Conservation (phyloP, 73 alveolate species). For the Loxodes magnus region DNA sequence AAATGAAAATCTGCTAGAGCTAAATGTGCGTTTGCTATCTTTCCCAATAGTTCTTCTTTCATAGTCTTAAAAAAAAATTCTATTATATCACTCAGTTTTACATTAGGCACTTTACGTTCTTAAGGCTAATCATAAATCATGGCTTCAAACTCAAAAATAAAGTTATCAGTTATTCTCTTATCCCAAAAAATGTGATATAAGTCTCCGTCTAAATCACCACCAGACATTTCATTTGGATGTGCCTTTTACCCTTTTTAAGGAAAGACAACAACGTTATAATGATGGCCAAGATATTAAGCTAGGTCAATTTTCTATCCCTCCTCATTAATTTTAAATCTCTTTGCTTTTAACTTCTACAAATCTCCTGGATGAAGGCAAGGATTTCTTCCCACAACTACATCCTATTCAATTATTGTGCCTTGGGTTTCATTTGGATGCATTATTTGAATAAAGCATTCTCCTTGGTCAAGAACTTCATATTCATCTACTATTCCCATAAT, state of each 20-base stretch:
- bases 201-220: slow-evolving; percentile 89
- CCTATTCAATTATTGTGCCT: slow-evolving; percentile 20
- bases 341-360: slow-evolving; percentile 49
- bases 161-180: slow-evolving; percentile 13
- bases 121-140: slow-evolving; percentile 9
- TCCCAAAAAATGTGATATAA: slow-evolving; percentile 62
- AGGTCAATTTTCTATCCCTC: no score
- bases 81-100: slow-evolving; percentile 19
- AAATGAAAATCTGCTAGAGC: slow-evolving; percentile 47
- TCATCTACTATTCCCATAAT: slow-evolving; percentile 76
- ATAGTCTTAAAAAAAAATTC: slow-evolving; percentile 35
- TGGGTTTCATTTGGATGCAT: slow-evolving; percentile 10
- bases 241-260: slow-evolving; percentile 62
- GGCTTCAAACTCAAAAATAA: slow-evolving; percentile 1
- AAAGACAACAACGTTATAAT: slow-evolving; percentile 63
- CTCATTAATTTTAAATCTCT: no score
- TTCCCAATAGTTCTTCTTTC: slow-evolving; percentile 43
- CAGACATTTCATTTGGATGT: slow-evolving; percentile 47
- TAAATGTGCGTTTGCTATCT: slow-evolving; percentile 43
- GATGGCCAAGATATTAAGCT: slow-evolving; percentile 38
- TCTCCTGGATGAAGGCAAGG: slow-evolving; percentile 90
- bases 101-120: slow-evolving; percentile 24
- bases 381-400: slow-evolving; percentile 54
- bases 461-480: slow-evolving; percentile 34
- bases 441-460: slow-evolving; percentile 45